Base-by-base conservation (phyloP, 2,329 filamentous ascomycete genomes). In the Rugonectria rugulosa region DNA sequence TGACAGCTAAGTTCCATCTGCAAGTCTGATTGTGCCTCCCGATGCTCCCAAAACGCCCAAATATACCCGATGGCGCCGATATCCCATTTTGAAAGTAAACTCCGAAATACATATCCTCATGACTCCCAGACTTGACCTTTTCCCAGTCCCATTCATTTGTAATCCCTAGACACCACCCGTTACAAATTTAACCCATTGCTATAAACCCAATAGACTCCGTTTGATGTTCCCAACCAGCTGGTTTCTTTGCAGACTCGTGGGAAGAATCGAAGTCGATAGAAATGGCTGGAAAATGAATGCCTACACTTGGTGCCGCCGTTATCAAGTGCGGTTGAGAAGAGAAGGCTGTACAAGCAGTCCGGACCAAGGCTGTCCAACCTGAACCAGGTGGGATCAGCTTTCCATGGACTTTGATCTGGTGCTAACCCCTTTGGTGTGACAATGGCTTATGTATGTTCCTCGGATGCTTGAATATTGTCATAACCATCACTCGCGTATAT, bases 11-110 rank as follows among this genome's bases (percentile, higher is more conserved):
- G 27, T 36, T 10, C 52, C 24, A 15, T 21, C 29, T 17, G 24
- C 27, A 27, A 17, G 29, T 32, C 23, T 32, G 52, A 52, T 53
- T 56, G 38, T 44, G 51, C 23, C 32, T 27, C 37, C 27, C 26
- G 44, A 40, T 21, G 24, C 32, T 31, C 29, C 47, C 31, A 47
- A 46, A 44, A 53, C 46, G 29, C 52, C 34, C 40, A 56, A 53
- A 36, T 34, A 32, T 41, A 37, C 31, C 41, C 42, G 36, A 9
- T 34, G 9, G 12, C 11, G 42, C 21, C 24, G n/a, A 46, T 26
- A 40, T 32, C 12, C 24, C 17, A 10, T 17, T 29, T n/a, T 53
- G 11, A n/a, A 31, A n/a, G n/a, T 23, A 12, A 41, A 40, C 8
- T 15, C 24, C 29, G 41, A 23, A 37, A 43, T 42, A 29, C 12